A percentile compares a stretch with the other conserved stretches of the same genome.
phyloP scores from a whole-genome alignment of 1,284 basidiomycete genomes.

The Flammula alnicola region DNA sequence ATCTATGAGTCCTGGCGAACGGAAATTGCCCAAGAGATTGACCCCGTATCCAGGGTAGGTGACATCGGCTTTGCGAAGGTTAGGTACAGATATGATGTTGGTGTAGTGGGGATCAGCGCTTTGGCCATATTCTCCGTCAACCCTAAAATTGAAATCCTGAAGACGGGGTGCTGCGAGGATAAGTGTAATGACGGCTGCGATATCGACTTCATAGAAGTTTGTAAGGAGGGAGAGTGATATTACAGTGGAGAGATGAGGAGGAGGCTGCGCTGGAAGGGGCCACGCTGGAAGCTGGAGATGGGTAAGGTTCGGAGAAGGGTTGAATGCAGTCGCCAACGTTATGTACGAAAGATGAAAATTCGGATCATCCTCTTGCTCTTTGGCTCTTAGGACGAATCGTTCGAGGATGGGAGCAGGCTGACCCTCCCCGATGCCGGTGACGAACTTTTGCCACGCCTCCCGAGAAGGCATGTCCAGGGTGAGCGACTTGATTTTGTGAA shows the following conservation, averaged over 20 bases:
- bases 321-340: conserved; percentile 4
- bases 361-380: neutral
- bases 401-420: no score
- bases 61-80: conserved; percentile 2
- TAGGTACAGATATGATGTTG: neutral
- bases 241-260: conserved; percentile 1
- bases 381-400: neutral
- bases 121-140: neutral
- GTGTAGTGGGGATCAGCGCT: neutral
- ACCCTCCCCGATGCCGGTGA: no score
- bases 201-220: conserved; percentile 4
- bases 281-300: conserved; percentile 7
- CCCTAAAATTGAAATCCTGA: conserved; percentile 5
- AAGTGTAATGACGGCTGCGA: neutral
- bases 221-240: conserved; percentile 3
- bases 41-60: conserved; percentile 3
- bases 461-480: neutral
- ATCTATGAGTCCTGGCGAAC: conserved; percentile 1
- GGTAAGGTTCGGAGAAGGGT: neutral
- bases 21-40: conserved; percentile 5
- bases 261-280: no score
- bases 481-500: conserved; percentile 1
- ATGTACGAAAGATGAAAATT: no score
- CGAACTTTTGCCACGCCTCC: conserved; percentile 8
- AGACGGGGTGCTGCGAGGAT: conserved; percentile 2